Base-by-base conservation (phyloP, 768 basidiomycete genomes). In the Hygrocybe punicea region DNA sequence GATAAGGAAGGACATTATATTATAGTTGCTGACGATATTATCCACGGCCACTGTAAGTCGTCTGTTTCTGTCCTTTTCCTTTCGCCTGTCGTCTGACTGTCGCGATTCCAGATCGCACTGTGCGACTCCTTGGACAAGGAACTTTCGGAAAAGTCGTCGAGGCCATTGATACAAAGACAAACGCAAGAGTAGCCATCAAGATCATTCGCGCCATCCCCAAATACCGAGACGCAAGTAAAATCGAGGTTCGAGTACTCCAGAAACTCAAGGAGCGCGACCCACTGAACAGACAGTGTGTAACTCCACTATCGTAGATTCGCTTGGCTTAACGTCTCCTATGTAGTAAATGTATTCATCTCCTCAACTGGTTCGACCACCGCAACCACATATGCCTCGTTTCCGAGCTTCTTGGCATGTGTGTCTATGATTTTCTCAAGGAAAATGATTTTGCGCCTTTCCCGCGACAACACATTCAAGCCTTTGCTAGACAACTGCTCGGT, bases 1-100 rank as follows among this genome's bases (percentile, higher is more conserved):
- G 97, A 99, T 78, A 91, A 96, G 74, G 97, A 99, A 69, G 97
- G 97, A 13, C 97, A 99, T 76, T 99, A 95, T 73, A 95, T 98
- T 67, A 91, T 98, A 69, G 85, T 87, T 58, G 84, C 89, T 51
- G 91, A 93, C 72, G 95, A 94, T 74, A 80, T 93, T 66, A 91
- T 99, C 59, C 81, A 85, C 68, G 80, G 81, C 63, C 87, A 91
- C 65, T 96, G 95, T 92, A 73, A 64, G 87, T 78, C 23, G 23
- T 46, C 44, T 24, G 53, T 51, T 46, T 51, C 53, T 42, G 42
- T 34, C 17, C 16, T 36, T 46, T 50, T 58, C 55, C 44, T 49
- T 58, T 58, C 40, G n/a, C 17, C 2, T 35, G 21, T 21, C 42
- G 17, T 24, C 71, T 66, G 37, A 64, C 51, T 58, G 36, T 40